Base-by-base conservation (phyloP, 257 asterid species). In the Cruciata laevipes region DNA sequence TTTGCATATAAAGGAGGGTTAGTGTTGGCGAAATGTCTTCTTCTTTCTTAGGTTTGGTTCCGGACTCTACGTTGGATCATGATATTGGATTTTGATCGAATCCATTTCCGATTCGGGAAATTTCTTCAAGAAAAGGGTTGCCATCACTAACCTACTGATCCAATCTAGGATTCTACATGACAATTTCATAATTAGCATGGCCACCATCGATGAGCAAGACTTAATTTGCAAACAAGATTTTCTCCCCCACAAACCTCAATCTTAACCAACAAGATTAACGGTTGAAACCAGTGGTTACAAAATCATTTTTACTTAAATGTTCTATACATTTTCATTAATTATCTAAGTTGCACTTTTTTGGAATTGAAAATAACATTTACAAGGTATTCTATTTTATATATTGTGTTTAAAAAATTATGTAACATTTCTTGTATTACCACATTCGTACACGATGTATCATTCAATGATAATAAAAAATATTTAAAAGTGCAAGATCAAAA, bases 141-240 rank as follows among this genome's bases (percentile, higher is more conserved):
- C 71, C 49, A 31, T 72, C 71, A 42, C 42, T 31, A 72, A 72
- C 76, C 76, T 72, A 72, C 71, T 44, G 25, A 11, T n/a, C 52
- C 40, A 47, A 47, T 47, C 55, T 7, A 47, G 42, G 60, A 52
- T 65, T 71, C 38, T 56, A 52, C 68, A 31, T 32, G 69, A 67
- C 38, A 11, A 67, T 32, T 16, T 47, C 21, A 16, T 66, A 47
- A 66, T 59, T 73, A 67, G 64, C 77, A 67, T 67, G 72, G 77
- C 72, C 64, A 67, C 20, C 8, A 17, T 59, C 20, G 21, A 17
- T 59, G 44, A 27, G 11, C 61, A 44, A 72, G 60, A 58, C 76
- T 66, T 66, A 16, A 27, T 56, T 56, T 57, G 17, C 59, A 66
- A 72, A 73, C 62, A 47, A 71, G 20, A 17, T 14, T 60, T 12